phyloP scores from a whole-genome alignment of 495 filamentous ascomycete species.

The Aspergillus wentii region DNA sequence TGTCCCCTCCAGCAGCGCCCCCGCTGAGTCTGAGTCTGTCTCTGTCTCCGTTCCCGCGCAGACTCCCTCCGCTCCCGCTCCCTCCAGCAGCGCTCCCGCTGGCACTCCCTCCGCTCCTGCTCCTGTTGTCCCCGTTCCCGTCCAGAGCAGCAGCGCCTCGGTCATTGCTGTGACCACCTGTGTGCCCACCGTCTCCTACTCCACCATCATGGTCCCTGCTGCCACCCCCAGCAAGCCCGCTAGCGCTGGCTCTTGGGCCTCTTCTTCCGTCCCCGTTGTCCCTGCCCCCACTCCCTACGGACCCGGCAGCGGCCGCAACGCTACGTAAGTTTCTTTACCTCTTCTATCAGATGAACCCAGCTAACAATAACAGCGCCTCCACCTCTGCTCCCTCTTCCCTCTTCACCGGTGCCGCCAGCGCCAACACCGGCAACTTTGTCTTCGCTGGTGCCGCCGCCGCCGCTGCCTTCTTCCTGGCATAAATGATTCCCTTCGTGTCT shows the following conservation, averaged over 20 bases:
- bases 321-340: slow-evolving; percentile 19
- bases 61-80: slow-evolving; percentile 7
- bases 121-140: slow-evolving; percentile 9
- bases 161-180: slow-evolving; percentile 39
- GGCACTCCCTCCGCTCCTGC: slow-evolving; percentile 3
- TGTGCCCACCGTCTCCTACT: slow-evolving; percentile 39
- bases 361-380: slow-evolving; percentile 18
- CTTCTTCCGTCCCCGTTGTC: slow-evolving; percentile 24
- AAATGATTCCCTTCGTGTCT: slow-evolving; percentile 34
- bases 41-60: slow-evolving; percentile 10
- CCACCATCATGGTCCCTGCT: slow-evolving; percentile 22
- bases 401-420: slow-evolving; percentile 46
- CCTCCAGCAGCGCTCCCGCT: slow-evolving; percentile 7
- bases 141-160: slow-evolving; percentile 12
- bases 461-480: slow-evolving; percentile 51
- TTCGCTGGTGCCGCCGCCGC: slow-evolving; percentile 45
- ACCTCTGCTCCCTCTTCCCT: slow-evolving; percentile 30
- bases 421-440: slow-evolving; percentile 42
- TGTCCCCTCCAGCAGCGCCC: slow-evolving; percentile 8
- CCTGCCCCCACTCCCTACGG: slow-evolving; percentile 7
- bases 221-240: slow-evolving; percentile 8
- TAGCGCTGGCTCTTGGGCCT: slow-evolving; percentile 11
- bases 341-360: slow-evolving; percentile 1
- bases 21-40: slow-evolving; percentile 6
- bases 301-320: slow-evolving; percentile 14